Percentiles rank a stretch among this genome's conserved stretches.
phyloP scores from a whole-genome alignment of 2,329 filamentous ascomycete species.

The Fusarium austroafricanum region DNA sequence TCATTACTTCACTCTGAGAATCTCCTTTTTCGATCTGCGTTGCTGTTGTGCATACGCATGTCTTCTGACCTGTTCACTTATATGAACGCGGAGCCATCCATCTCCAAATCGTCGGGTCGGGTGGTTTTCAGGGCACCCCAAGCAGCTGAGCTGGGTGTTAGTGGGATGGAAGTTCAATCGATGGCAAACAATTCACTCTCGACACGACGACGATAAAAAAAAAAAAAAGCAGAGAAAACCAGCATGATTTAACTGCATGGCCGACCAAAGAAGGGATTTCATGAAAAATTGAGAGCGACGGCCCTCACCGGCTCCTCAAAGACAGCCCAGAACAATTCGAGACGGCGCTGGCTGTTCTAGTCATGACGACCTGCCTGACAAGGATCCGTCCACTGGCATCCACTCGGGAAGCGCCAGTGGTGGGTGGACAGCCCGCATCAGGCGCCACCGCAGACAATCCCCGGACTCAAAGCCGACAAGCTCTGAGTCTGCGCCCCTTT shows the following conservation, averaged over 20 bases:
- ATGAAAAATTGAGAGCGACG: constrained; percentile 29
- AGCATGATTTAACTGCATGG: constrained; percentile 1
- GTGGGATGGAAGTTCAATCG: constrained; percentile 21
- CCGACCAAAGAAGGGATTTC: constrained; percentile 16
- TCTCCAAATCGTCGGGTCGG: constrained; percentile 34
- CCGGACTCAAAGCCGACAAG: constrained; percentile 45
- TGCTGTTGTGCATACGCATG: constrained; percentile 39
- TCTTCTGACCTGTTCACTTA: constrained; percentile 41
- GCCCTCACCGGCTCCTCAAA: constrained; percentile 38
- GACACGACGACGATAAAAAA: constrained; percentile 21
- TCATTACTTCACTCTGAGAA: constrained; percentile 14
- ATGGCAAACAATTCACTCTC: constrained; percentile 2
- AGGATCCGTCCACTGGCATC: constrained; percentile 45
- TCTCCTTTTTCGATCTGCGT: constrained; percentile 28
- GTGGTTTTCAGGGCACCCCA: constrained; percentile 39
- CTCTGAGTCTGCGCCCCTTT: constrained; percentile 43
- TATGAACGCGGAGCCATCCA: constrained; percentile 35
- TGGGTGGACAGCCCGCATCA: constrained; percentile 47
- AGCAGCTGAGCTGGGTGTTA: constrained; percentile 30
- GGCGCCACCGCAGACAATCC: constrained; percentile 47
- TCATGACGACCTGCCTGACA: constrained; percentile 46
- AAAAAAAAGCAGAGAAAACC: not conserved
- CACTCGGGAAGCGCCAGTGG: constrained; percentile 48
- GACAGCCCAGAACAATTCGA: constrained; percentile 39
- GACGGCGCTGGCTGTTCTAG: constrained; percentile 46